Conservation (phyloP, 345 rosid genomes). For the Salix arbutifolia region DNA sequence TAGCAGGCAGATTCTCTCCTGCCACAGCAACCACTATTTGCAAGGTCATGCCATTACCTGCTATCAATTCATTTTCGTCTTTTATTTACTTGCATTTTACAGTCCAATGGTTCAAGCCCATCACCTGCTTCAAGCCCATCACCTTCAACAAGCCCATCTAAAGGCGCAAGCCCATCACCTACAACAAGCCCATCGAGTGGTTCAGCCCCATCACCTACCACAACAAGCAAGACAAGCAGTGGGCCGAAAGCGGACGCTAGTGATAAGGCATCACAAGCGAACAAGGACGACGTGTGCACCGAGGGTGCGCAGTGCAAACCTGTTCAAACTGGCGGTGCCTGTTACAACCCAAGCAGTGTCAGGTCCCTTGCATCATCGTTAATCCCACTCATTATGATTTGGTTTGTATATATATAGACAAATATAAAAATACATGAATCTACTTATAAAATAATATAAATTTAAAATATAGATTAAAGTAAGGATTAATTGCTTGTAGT, state of each 20-base stretch:
- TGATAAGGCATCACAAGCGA: constrained; percentile 48
- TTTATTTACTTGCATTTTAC: neutral
- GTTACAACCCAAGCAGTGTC: constrained; percentile 51
- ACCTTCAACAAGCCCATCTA: no score
- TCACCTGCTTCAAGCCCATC: neutral
- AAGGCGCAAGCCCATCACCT: no score
- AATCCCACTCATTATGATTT: no score
- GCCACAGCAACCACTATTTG: neutral
- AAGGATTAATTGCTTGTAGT: no score
- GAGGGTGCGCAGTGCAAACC: constrained; percentile 66
- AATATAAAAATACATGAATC: no score
- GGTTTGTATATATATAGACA: no score
- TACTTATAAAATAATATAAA: no score
- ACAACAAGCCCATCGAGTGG: neutral
- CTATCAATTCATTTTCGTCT: neutral
- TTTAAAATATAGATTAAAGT: no score
- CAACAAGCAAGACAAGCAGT: constrained; percentile 48
- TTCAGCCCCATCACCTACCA: neutral
- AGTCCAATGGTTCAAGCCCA: neutral
- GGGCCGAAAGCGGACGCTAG: constrained; percentile 43
- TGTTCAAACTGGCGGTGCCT: constrained; percentile 64
- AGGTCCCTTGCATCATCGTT: constrained; percentile 48
- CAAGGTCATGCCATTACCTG: neutral
- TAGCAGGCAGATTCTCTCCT: neutral
- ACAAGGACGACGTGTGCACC: constrained; percentile 60